phyloP scores from a whole-genome alignment of 208 protist genomes.

The Crithidia expoeki region DNA sequence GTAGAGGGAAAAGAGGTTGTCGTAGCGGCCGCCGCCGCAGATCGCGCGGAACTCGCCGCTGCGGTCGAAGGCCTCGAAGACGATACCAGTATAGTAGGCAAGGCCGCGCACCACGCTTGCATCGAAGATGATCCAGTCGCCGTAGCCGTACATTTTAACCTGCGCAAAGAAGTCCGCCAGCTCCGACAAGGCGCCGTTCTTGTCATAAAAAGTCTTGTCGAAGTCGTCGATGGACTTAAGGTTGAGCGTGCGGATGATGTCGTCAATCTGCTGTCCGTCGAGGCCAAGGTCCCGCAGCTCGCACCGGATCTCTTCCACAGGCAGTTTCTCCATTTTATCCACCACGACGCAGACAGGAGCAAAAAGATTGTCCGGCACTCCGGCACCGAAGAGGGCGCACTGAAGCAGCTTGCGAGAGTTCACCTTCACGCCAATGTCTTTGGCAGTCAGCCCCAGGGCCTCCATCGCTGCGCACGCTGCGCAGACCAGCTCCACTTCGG shows the following conservation, averaged over 20 bases:
- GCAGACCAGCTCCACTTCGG: constrained; percentile 94
- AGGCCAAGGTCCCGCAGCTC: constrained; percentile 76
- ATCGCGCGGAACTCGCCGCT: constrained; percentile 93
- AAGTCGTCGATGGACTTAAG: constrained; percentile 91
- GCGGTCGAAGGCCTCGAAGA: constrained; percentile 96
- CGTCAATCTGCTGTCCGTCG: constrained; percentile 59
- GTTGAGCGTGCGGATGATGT: constrained; percentile 77
- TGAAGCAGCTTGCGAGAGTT: constrained; percentile 93
- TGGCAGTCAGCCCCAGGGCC: constrained; percentile 79
- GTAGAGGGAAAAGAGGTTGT: constrained; percentile 94
- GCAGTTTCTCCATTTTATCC: constrained; percentile 95
- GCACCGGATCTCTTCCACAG: constrained; percentile 80
- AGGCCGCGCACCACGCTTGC: constrained; percentile 95
- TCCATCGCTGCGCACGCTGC: constrained; percentile 85
- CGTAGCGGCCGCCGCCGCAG: constrained; percentile 96
- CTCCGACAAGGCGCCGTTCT: constrained; percentile 83
- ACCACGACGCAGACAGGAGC: constrained; percentile 94
- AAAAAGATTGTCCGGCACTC: constrained; percentile 84
- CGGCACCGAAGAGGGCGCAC: constrained; percentile 74
- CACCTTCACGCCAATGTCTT: constrained; percentile 93
- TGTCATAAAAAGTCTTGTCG: constrained; percentile 52
- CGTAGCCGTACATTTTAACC: constrained; percentile 92
- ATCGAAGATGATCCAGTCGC: constrained; percentile 94
- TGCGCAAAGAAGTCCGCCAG: constrained; percentile 85
- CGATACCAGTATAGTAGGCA: constrained; percentile 97